A percentile compares a stretch with the other conserved stretches of the same genome.
Conservation (phyloP, 2,329 filamentous ascomycete species). For the Aspergillus sp. region DNA sequence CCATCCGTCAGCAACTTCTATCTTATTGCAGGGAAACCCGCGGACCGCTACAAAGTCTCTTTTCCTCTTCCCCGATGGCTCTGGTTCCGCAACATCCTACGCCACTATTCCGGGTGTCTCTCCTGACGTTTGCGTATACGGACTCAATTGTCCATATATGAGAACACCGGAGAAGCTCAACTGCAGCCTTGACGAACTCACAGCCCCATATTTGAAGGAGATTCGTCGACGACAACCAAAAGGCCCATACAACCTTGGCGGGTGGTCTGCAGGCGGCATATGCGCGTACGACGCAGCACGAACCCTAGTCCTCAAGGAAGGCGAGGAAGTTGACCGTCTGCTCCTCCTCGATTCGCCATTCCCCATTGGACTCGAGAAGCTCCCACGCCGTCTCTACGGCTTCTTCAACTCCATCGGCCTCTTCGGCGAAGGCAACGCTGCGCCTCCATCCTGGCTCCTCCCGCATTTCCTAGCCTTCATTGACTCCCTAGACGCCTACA, state of each 20-base stretch:
- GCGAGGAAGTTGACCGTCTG: slow-evolving; percentile 59
- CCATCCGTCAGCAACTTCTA: slow-evolving; percentile 43
- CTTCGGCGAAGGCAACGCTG: slow-evolving; percentile 46
- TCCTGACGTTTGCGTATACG: slow-evolving; percentile 45
- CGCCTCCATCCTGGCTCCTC: slow-evolving; percentile 50
- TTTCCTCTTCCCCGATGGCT: slow-evolving; percentile 48
- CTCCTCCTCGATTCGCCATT: slow-evolving; percentile 68
- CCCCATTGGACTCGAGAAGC: slow-evolving; percentile 66
- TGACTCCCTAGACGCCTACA: slow-evolving; percentile 48
- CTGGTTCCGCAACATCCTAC: slow-evolving; percentile 49
- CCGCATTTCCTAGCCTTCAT: slow-evolving; percentile 54
- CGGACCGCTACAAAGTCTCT: slow-evolving; percentile 43
- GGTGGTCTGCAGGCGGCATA: slow-evolving; percentile 77
- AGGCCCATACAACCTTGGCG: slow-evolving; percentile 64
- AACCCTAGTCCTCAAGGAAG: slow-evolving; percentile 54
- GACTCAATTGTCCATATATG: slow-evolving; percentile 47
- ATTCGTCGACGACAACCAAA: slow-evolving; percentile 49
- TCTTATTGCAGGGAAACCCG: slow-evolving; percentile 44
- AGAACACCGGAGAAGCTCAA: slow-evolving; percentile 39
- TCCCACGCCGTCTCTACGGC: slow-evolving; percentile 56
- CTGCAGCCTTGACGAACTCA: slow-evolving; percentile 37
- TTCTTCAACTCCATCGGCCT: slow-evolving; percentile 51
- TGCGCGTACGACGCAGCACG: slow-evolving; percentile 67
- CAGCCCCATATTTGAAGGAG: slow-evolving; percentile 42
- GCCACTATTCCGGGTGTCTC: slow-evolving; percentile 42